Percentiles rank a stretch among this genome's conserved stretches.
These are phyloP conservation scores for Theobroma cacao DNA, from an alignment of 345 rosid species.

Conservation along the genomic window DNA sequence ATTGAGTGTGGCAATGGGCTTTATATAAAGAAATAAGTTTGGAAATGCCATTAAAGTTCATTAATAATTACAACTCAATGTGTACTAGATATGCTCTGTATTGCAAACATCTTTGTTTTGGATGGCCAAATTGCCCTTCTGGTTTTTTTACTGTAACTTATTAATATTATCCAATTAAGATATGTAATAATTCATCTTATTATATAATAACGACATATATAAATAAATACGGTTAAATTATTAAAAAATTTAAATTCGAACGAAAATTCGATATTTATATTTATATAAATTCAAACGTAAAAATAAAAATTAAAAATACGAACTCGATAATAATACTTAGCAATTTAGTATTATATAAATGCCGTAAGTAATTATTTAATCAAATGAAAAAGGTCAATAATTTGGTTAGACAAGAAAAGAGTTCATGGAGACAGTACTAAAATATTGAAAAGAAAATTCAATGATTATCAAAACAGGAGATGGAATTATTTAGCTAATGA, in stretches of 20 bases:
- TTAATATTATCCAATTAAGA: too few species aligned
- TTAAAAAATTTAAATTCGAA: too few species aligned
- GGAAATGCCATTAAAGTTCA: constrained; percentile 33
- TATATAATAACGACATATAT: too few species aligned
- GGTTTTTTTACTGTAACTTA: background rate
- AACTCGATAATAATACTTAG: too few species aligned
- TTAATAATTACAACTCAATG: constrained; percentile 31
- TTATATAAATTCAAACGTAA: too few species aligned
- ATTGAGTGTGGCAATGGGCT: background rate
- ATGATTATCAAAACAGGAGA: background rate
- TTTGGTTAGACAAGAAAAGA: background rate
- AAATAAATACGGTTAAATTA: too few species aligned
- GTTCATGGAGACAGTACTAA: too few species aligned
- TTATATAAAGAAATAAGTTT: constrained; percentile 39
- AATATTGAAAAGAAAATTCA: background rate
- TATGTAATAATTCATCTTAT: too few species aligned
- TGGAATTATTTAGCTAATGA: background rate
- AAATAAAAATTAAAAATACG: too few species aligned
- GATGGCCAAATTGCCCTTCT: background rate
- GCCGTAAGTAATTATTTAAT: background rate
- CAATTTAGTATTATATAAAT: too few species aligned
- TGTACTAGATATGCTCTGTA: background rate
- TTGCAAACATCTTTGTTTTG: background rate
- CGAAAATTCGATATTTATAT: too few species aligned
- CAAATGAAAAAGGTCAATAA: background rate